These are phyloP conservation scores for Neonectria punicea DNA, from an alignment of 2,329 filamentous ascomycete genomes.

Conservation along the genomic window DNA sequence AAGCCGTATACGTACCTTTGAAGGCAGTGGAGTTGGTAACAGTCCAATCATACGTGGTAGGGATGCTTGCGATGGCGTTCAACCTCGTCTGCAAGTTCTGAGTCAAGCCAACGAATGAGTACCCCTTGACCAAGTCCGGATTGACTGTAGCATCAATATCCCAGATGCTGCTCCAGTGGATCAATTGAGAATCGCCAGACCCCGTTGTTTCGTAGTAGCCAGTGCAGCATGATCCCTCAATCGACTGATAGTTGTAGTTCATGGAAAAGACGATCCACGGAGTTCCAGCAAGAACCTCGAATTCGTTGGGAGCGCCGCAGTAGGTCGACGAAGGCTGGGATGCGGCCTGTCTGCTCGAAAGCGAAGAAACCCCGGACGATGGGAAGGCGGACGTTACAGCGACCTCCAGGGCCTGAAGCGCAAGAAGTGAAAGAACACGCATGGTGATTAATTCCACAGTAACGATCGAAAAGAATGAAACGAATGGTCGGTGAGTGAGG, in stretches of 20 bases:
- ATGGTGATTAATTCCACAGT: not conserved
- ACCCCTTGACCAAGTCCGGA: constrained; percentile 29
- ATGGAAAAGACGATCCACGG: constrained; percentile 35
- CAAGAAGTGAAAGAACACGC: not conserved
- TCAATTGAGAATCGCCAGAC: constrained; percentile 3
- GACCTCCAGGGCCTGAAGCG: not conserved
- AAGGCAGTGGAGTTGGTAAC: constrained; percentile 27
- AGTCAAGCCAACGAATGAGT: constrained; percentile 31
- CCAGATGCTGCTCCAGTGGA: constrained; percentile 33
- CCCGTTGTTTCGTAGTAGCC: constrained; percentile 23
- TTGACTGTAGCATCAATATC: constrained; percentile 21
- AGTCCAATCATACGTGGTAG: constrained; percentile 22
- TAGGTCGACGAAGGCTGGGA: constrained; percentile 19
- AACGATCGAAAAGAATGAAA: not conserved
- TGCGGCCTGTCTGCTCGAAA: not conserved
- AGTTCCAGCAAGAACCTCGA: constrained; percentile 23
- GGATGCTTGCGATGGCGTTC: constrained; percentile 25
- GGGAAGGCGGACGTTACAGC: not conserved
- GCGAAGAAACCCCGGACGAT: not conserved
- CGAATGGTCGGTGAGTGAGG: not conserved
- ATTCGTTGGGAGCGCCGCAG: constrained; percentile 30
- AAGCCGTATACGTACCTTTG: constrained; percentile 19
- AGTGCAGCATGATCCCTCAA: constrained; percentile 29
- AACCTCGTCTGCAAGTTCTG: constrained; percentile 27
- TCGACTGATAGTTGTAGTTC: constrained; percentile 34